Percentiles rank a stretch among this genome's conserved stretches.
Conservation (phyloP, 2,329 filamentous ascomycete species). For the Aspergillus hortae region DNA sequence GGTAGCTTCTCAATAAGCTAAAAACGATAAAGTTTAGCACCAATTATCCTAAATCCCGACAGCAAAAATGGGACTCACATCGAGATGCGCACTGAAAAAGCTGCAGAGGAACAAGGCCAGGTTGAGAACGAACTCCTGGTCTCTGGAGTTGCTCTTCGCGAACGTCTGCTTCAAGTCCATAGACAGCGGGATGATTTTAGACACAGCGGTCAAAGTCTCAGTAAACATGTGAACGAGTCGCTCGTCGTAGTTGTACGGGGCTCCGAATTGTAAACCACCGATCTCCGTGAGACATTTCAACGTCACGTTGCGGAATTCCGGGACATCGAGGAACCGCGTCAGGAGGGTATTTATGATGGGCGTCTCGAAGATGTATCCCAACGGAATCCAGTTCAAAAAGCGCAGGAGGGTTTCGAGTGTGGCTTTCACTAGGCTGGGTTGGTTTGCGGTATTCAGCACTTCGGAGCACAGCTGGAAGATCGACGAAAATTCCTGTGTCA, state of each 20-base stretch:
- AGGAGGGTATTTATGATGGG: slow-evolving; percentile 91
- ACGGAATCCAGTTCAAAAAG: slow-evolving; percentile 98
- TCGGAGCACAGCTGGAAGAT: slow-evolving; percentile 98
- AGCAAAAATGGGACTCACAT: slow-evolving; percentile 49
- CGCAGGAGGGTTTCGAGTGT: slow-evolving; percentile 92
- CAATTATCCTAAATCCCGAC: not conserved
- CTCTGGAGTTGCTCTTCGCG: slow-evolving; percentile 81
- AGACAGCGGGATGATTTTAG: slow-evolving; percentile 85
- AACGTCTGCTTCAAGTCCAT: slow-evolving; percentile 91
- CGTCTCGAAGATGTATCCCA: slow-evolving; percentile 98
- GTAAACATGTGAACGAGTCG: slow-evolving; percentile 98
- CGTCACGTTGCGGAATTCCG: slow-evolving; percentile 94
- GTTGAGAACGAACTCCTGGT: slow-evolving; percentile 98
- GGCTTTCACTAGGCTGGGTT: slow-evolving; percentile 87
- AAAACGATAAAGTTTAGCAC: slow-evolving; percentile 3
- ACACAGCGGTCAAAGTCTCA: slow-evolving; percentile 87
- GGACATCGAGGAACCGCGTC: slow-evolving; percentile 85
- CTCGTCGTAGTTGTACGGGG: slow-evolving; percentile 79
- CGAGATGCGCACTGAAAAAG: slow-evolving; percentile 91
- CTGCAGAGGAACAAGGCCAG: slow-evolving; percentile 93
- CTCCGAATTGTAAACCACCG: slow-evolving; percentile 81
- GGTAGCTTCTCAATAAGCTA: slow-evolving; percentile 92
- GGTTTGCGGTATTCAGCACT: slow-evolving; percentile 84
- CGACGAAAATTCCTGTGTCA: slow-evolving; percentile 97
- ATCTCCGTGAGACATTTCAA: slow-evolving; percentile 97